Percentiles rank a stretch among this genome's conserved stretches.
These are phyloP conservation scores for Solanum arcanum DNA, from an alignment of 257 asterid genomes.

Conservation along the genomic window DNA sequence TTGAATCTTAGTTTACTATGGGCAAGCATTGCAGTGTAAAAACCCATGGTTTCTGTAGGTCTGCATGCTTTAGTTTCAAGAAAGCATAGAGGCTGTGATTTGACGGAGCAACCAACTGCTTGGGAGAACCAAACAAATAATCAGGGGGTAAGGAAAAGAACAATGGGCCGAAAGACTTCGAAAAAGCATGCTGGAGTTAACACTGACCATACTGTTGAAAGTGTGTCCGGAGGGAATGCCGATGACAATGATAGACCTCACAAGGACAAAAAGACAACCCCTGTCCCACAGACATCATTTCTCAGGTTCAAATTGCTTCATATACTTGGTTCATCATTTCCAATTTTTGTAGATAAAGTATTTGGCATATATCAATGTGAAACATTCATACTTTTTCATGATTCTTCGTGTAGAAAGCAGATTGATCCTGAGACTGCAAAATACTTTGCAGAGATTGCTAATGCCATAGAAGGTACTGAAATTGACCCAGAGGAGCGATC, in stretches of 20 bases:
- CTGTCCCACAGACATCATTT: slow-evolving; percentile 27
- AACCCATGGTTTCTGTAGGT: slow-evolving; percentile 45
- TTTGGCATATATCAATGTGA: not conserved
- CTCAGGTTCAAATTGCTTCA: slow-evolving; percentile 41
- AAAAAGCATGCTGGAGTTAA: slow-evolving; percentile 24
- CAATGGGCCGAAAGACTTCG: slow-evolving; percentile 44
- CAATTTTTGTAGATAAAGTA: not conserved
- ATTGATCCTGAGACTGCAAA: slow-evolving; percentile 79
- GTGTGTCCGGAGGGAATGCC: slow-evolving; percentile 9
- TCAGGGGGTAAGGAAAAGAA: slow-evolving; percentile 23
- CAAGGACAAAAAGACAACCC: slow-evolving; percentile 13
- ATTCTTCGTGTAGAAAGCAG: slow-evolving; percentile 36
- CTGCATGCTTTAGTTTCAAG: slow-evolving; percentile 35
- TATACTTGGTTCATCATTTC: not conserved
- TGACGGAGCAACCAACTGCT: slow-evolving; percentile 18
- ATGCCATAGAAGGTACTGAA: slow-evolving; percentile 65
- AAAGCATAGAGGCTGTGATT: slow-evolving; percentile 15
- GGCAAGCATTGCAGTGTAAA: not conserved
- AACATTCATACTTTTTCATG: not conserved
- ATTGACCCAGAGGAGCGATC: slow-evolving; percentile 69
- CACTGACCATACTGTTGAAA: slow-evolving; percentile 23
- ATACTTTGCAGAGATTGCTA: slow-evolving; percentile 79
- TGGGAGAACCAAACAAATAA: slow-evolving; percentile 21
- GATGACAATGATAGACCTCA: slow-evolving; percentile 9
- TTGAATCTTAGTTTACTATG: not conserved